Conservation (phyloP, 2,329 filamentous ascomycete genomes). For the Ceratocystiopsis sp. region DNA sequence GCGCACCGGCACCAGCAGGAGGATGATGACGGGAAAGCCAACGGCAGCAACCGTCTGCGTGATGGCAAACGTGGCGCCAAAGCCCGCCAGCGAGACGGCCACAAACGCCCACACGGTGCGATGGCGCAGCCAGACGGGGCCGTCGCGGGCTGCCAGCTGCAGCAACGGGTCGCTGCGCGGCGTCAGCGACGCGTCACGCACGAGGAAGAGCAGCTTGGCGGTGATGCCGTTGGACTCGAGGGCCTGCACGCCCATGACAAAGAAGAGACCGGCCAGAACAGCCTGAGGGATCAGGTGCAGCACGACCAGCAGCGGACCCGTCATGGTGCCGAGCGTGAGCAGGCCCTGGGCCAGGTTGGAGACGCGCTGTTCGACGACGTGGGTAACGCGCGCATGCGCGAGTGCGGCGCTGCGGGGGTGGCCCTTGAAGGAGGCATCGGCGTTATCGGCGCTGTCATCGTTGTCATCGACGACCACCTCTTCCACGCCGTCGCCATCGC, state of each 20-base stretch:
- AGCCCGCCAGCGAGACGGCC: slow-evolving; percentile 47
- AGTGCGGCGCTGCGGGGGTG: slow-evolving; percentile 19
- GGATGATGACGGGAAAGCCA: slow-evolving; percentile 60
- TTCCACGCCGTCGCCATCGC: neutral
- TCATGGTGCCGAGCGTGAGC: slow-evolving; percentile 64
- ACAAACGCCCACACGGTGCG: slow-evolving; percentile 54
- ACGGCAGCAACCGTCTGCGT: slow-evolving; percentile 69
- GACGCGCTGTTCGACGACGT: slow-evolving; percentile 62
- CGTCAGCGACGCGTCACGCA: slow-evolving; percentile 47
- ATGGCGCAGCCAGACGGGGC: neutral
- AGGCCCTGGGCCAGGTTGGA: slow-evolving; percentile 67
- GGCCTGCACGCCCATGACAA: slow-evolving; percentile 69
- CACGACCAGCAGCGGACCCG: slow-evolving; percentile 54
- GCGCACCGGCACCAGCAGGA: slow-evolving; percentile 49
- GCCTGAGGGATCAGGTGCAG: slow-evolving; percentile 65
- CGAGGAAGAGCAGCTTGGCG: slow-evolving; percentile 52
- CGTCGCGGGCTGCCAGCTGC: slow-evolving; percentile 35
- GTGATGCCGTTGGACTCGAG: slow-evolving; percentile 65
- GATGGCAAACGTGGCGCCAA: slow-evolving; percentile 66
- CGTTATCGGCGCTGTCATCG: slow-evolving; percentile 20
- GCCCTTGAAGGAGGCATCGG: slow-evolving; percentile 30
- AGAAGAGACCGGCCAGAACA: slow-evolving; percentile 66
- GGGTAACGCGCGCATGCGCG: slow-evolving; percentile 28
- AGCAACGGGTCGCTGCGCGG: slow-evolving; percentile 39
- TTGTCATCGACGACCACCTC: neutral